Conservation (phyloP, 345 rosid genomes). For the Acer yangbiense region DNA sequence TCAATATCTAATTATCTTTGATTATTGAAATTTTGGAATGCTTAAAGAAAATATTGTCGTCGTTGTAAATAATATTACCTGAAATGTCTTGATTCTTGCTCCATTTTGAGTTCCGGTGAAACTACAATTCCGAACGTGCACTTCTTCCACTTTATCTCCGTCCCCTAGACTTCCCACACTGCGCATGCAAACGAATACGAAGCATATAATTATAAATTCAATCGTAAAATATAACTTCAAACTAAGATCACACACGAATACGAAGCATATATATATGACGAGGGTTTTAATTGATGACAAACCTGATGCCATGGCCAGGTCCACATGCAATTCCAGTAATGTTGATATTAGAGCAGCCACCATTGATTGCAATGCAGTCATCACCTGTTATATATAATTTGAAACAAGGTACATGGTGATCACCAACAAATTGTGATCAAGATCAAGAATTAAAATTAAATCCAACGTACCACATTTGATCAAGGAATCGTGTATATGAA, state of each 20-base stretch:
- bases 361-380: constrained; percentile 54
- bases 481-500: constrained; percentile 22
- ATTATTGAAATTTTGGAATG: neutral
- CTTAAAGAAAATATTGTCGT: too few species aligned
- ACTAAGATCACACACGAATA: too few species aligned
- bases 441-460: too few species aligned
- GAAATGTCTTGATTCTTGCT: constrained; percentile 63
- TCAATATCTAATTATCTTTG: too few species aligned
- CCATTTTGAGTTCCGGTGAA: constrained; percentile 44
- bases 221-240: too few species aligned
- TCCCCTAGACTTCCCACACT: constrained; percentile 67
- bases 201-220: too few species aligned
- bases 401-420: too few species aligned
- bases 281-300: neutral
- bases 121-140: constrained; percentile 40
- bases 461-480: constrained; percentile 12
- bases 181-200: neutral
- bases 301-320: constrained; percentile 75
- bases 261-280: too few species aligned
- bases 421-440: too few species aligned
- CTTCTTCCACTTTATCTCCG: constrained; percentile 37
- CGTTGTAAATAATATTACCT: constrained; percentile 25
- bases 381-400: constrained; percentile 39
- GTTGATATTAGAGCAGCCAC: constrained; percentile 23
- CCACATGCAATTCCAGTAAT: constrained; percentile 50